Percentiles rank a stretch among this genome's conserved stretches.
Evolutionary conservation across 352 stramenopile genomes (phyloP).

Genomic region (Globisporangium barbulae): DNA sequence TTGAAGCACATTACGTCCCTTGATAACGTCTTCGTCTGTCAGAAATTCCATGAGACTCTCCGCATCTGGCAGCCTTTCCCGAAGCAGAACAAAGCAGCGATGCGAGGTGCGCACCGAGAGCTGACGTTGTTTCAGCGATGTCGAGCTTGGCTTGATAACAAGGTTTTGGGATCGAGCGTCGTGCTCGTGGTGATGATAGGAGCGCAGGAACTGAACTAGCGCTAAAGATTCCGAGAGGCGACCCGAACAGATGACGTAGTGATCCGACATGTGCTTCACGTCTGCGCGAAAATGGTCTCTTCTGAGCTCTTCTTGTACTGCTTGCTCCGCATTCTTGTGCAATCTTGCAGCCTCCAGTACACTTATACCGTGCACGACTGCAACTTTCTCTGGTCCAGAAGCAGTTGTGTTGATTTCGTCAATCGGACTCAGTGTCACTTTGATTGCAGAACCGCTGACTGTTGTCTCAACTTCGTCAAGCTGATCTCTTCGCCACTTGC

Average conservation of each 20-base stretch:
- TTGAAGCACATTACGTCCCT: slow-evolving; percentile 23
- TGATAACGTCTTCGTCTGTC: slow-evolving; percentile 7
- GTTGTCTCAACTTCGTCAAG: neutral
- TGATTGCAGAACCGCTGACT: neutral
- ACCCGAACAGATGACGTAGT: slow-evolving; percentile 31
- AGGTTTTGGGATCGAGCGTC: neutral
- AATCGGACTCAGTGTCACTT: slow-evolving; percentile 1
- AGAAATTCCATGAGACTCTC: slow-evolving; percentile 22
- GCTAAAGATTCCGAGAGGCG: slow-evolving; percentile 11
- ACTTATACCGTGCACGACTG: neutral
- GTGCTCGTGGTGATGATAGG: slow-evolving; percentile 13
- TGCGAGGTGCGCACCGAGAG: slow-evolving; percentile 5
- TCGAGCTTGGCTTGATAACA: neutral
- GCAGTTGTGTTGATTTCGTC: slow-evolving; percentile 1
- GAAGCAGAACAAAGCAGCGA: slow-evolving; percentile 19
- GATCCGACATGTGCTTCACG: slow-evolving; percentile 17
- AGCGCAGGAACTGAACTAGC: slow-evolving; percentile 14
- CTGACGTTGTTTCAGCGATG: neutral
- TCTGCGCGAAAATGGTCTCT: slow-evolving; percentile 27
- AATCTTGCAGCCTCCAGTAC: slow-evolving; percentile 11
- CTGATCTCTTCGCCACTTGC: slow-evolving; percentile 13
- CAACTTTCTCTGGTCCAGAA: neutral
- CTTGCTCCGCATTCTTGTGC: slow-evolving; percentile 13
- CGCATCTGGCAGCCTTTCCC: slow-evolving; percentile 19
- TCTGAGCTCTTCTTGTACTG: slow-evolving; percentile 25